Conservation (phyloP, 2,329 filamentous ascomycete species). For the Ophiosphaerella korrae region DNA sequence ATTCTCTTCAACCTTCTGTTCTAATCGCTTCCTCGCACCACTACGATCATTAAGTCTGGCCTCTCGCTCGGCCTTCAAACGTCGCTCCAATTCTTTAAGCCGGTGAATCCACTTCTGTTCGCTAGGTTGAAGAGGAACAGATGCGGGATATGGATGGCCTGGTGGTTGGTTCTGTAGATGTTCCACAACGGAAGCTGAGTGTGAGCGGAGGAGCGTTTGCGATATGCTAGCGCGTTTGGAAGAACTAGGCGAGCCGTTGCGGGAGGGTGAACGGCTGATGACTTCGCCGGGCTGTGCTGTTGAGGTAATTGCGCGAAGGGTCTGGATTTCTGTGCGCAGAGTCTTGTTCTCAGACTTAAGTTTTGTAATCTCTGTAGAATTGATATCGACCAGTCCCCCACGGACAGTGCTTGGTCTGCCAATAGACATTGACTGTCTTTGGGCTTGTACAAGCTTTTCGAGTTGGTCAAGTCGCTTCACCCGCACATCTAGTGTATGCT, state of each 20-base stretch:
- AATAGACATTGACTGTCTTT: slow-evolving; percentile 41
- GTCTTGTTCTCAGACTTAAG: slow-evolving; percentile 65
- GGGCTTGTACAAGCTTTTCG: slow-evolving; percentile 69
- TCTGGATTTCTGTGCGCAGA: slow-evolving; percentile 67
- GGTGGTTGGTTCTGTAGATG: slow-evolving; percentile 36
- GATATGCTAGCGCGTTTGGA: slow-evolving; percentile 53
- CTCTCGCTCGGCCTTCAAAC: slow-evolving; percentile 89
- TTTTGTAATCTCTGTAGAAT: slow-evolving; percentile 61
- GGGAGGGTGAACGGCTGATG: slow-evolving; percentile 32
- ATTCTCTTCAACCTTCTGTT: slow-evolving; percentile 76
- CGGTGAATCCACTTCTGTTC: slow-evolving; percentile 85
- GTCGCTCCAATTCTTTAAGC: slow-evolving; percentile 82
- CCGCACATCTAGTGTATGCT: slow-evolving; percentile 77
- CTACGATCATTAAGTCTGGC: slow-evolving; percentile 81
- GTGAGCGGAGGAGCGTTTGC: slow-evolving; percentile 60
- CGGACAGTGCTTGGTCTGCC: slow-evolving; percentile 47
- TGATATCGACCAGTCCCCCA: slow-evolving; percentile 47
- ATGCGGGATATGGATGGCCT: slow-evolving; percentile 40
- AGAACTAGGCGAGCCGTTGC: slow-evolving; percentile 35
- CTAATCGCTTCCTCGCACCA: slow-evolving; percentile 78
- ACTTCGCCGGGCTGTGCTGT: slow-evolving; percentile 30
- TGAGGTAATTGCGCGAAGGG: slow-evolving; percentile 59
- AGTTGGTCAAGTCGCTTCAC: slow-evolving; percentile 86
- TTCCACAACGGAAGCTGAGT: slow-evolving; percentile 59
- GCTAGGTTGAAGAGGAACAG: slow-evolving; percentile 50